Conservation (phyloP, 371 early-diverging fungal species). For the Vairimorpha ceranae region DNA sequence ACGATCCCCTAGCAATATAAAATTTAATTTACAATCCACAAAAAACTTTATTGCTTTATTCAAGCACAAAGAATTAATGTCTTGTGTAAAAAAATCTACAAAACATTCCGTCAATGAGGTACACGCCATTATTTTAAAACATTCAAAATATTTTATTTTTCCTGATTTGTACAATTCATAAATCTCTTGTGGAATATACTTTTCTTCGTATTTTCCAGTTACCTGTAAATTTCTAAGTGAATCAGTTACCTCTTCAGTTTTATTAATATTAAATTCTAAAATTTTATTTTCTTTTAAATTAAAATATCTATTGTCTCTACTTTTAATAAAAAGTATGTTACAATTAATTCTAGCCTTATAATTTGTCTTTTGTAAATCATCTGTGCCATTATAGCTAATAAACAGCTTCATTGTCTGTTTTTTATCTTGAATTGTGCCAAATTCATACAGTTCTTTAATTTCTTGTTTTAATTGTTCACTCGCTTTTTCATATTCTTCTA, state of each 20-base stretch:
- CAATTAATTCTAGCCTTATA: background rate
- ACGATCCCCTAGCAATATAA: constrained; percentile 25
- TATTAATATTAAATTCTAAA: background rate
- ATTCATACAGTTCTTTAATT: constrained; percentile 18
- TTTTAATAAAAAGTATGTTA: background rate
- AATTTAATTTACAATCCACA: constrained; percentile 3
- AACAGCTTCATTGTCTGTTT: background rate
- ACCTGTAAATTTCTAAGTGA: background rate
- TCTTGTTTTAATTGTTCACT: background rate
- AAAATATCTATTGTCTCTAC: too few relatives aligned
- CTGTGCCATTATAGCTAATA: background rate
- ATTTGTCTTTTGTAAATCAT: background rate
- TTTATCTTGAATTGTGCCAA: constrained; percentile 8
- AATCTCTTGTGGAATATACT: background rate
- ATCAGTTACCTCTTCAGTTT: background rate
- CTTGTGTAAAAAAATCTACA: background rate
- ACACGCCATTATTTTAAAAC: background rate
- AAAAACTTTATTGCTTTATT: background rate
- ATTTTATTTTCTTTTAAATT: too few relatives aligned
- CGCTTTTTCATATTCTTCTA: constrained; percentile 17
- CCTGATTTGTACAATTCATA: background rate
- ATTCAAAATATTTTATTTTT: background rate
- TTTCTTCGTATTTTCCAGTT: too few relatives aligned
- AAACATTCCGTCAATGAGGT: background rate
- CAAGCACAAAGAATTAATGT: background rate